These are phyloP conservation scores for Nakazawaea holstii DNA, from an alignment of 805 yeast genomes.

Conservation along the genomic window DNA sequence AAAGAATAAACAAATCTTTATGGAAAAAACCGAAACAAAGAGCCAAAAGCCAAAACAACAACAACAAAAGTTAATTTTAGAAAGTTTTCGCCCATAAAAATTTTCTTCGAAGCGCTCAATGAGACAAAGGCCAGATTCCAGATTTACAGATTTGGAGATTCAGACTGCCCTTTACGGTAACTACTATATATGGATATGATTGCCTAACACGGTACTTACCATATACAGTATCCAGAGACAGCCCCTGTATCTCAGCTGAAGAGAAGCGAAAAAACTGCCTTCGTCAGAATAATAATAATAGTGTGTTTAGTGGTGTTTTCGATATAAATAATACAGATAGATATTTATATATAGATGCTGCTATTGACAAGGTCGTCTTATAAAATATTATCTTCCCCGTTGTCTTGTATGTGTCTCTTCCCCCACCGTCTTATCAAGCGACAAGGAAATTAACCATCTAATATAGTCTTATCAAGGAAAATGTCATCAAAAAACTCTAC, in stretches of 20 bases:
- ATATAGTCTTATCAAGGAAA: background rate
- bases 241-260: background rate
- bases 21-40: no score
- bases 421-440: background rate
- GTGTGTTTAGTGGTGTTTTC: background rate
- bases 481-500: constrained; percentile 1
- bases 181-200: no score
- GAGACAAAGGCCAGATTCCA: no score
- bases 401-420: background rate
- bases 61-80: no score
- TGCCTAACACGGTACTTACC: background rate
- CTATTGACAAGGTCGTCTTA: background rate
- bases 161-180: background rate
- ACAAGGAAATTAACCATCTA: background rate
- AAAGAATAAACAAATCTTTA: no score
- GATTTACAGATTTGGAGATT: background rate
- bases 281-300: no score
- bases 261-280: no score
- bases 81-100: no score
- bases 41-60: no score
- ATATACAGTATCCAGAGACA: background rate
- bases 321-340: no score
- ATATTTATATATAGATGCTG: background rate
- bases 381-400: background rate
- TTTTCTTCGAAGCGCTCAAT: no score